Evolutionary conservation across 257 asterid genomes (phyloP).

Genomic region (Primulina tabacum): DNA sequence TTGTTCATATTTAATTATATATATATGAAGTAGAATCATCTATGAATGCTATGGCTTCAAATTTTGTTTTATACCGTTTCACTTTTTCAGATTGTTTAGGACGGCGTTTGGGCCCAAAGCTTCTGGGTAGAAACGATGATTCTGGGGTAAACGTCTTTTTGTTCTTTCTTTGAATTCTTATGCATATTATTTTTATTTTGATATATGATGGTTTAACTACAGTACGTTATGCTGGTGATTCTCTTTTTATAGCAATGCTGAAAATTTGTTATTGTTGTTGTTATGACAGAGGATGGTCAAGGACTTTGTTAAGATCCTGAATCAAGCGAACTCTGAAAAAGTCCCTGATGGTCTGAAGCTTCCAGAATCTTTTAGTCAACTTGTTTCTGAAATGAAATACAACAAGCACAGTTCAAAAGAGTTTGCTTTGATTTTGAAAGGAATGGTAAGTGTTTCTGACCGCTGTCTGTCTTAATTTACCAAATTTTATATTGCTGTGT

Average conservation of each 20-base stretch:
- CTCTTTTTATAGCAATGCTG: conserved; percentile 17
- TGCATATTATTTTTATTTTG: conserved; percentile 17
- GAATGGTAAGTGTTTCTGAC: conserved; percentile 66
- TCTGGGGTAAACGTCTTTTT: conserved; percentile 65
- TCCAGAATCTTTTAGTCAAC: conserved; percentile 86
- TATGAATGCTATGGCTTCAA: conserved; percentile 17
- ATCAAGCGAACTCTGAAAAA: conserved; percentile 87
- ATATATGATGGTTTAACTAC: neutral
- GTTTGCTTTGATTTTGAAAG: conserved; percentile 85
- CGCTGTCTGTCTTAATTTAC: conserved; percentile 6
- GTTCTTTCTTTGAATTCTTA: conserved; percentile 11
- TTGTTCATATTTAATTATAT: neutral
- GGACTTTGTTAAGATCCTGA: conserved; percentile 83
- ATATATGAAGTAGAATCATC: neutral
- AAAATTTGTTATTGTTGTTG: conserved; percentile 28
- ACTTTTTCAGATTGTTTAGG: conserved; percentile 91
- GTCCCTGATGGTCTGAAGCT: conserved; percentile 78
- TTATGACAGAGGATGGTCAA: conserved; percentile 75
- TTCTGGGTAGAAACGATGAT: conserved; percentile 86
- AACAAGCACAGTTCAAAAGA: conserved; percentile 80
- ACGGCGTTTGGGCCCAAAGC: conserved; percentile 90
- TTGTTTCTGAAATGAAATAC: conserved; percentile 86
- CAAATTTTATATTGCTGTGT: neutral
- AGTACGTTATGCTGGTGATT: conserved; percentile 9
- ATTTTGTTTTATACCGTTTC: conserved; percentile 33